phyloP scores from a whole-genome alignment of 768 basidiomycete species.

The Lactifluus echinatus region DNA sequence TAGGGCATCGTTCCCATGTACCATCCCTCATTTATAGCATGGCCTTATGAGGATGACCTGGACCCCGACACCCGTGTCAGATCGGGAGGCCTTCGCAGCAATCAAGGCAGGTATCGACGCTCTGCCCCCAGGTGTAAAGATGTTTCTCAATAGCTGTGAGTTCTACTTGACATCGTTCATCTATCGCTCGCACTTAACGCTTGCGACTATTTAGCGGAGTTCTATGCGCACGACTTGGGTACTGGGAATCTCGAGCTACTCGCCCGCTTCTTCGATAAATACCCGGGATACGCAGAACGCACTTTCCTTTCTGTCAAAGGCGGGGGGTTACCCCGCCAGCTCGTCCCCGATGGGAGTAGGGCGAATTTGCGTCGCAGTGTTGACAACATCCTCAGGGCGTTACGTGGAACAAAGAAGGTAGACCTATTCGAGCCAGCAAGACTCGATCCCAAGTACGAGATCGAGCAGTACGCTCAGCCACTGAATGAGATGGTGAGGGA shows the following conservation, averaged over 20 bases:
- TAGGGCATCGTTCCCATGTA: neutral
- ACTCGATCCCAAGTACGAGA: conserved; percentile 33
- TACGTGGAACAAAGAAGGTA: conserved; percentile 46
- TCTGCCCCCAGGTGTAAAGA: conserved; percentile 37
- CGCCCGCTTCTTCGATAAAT: conserved; percentile 39
- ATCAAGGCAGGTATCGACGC: conserved; percentile 45
- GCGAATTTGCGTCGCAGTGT: conserved; percentile 43
- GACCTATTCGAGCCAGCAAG: conserved; percentile 54
- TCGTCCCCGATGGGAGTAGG: conserved; percentile 25
- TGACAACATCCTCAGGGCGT: conserved; percentile 32
- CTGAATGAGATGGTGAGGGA: conserved; percentile 42
- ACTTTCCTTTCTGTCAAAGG: conserved; percentile 47
- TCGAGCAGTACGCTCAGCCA: conserved; percentile 39
- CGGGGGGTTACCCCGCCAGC: neutral
- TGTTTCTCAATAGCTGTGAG: conserved; percentile 44
- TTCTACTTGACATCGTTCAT: neutral
- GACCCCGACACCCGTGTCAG: conserved; percentile 38
- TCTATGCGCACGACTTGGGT: conserved; percentile 41
- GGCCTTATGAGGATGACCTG: conserved; percentile 56
- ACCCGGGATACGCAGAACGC: conserved; percentile 37
- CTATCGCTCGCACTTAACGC: neutral
- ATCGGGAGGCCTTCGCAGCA: conserved; percentile 53
- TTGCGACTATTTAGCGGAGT: conserved; percentile 34
- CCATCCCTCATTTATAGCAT: conserved; percentile 25
- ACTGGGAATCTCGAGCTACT: conserved; percentile 42